Evolutionary conservation across 257 asterid genomes (phyloP), one percentile per base, ranked within the genome.

Genomic region (Forsythia suspensa): DNA sequence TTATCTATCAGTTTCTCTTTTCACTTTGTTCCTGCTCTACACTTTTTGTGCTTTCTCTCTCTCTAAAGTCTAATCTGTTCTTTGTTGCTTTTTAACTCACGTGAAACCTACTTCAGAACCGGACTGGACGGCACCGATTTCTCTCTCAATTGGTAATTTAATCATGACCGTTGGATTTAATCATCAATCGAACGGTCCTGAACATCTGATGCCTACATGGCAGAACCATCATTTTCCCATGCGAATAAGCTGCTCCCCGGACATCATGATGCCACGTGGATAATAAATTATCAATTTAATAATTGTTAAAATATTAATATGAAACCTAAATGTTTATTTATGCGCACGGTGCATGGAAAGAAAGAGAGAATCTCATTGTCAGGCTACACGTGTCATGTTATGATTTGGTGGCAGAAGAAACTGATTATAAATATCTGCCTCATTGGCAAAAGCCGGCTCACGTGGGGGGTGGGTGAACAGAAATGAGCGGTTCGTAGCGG

Each of bases 71-170:
- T 79, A 81, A 71, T 84, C 80, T 84, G 86, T 71, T 83, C 72
- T 65, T 83, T 71, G 79, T 75, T 84, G 82, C 78, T 77, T 78
- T 84, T 82, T 79, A 43, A 82, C 76, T 81, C 92, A 87, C 89
- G 90, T 89, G 88, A 85, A 85, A 82, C 92, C 89, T 86, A 84
- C 88, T 86, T 81, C 85, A 18, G 57, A 78, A 88, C 85, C 85
- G 84, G 61, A 84, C 76, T 84, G 90, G 82, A 85, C 85, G 87
- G 87, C 90, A 81, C 76, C 73, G 90, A 87, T 86, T 80, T 80
- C 89, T 87, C 85, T 75, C 73, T 73, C 73, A 69, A 71, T 81
- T 71, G 71, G 57, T 76, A 66, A 65, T 77, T 37, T 29, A 38
- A 34, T 73, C 44, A 16, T 2, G 21, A 4, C 89, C 92, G 85